Conservation (phyloP, 495 filamentous ascomycete species). For the Venustampulla echinocandica region DNA sequence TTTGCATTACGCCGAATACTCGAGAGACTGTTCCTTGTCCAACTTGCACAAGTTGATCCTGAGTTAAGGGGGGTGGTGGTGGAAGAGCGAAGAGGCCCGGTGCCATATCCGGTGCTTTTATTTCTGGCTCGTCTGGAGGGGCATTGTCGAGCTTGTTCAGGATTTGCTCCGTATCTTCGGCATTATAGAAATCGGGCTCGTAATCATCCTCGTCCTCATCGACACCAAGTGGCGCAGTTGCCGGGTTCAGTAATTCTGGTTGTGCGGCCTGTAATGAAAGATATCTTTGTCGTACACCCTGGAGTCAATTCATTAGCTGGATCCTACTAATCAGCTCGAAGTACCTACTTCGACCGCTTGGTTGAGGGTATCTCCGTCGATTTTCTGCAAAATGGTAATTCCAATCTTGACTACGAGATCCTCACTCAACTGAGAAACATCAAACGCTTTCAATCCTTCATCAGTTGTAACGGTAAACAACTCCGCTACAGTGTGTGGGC, state of each 20-base stretch:
- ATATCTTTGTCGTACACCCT: conserved; percentile 14
- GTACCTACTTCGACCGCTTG: conserved; percentile 50
- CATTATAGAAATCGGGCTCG: conserved; percentile 70
- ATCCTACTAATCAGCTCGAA: conserved; percentile 34
- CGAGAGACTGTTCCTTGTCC: conserved; percentile 61
- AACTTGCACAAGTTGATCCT: conserved; percentile 56
- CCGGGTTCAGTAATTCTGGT: conserved; percentile 36
- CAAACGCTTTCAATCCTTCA: conserved; percentile 62
- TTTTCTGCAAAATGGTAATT: conserved; percentile 54
- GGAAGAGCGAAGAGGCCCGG: conserved; percentile 68
- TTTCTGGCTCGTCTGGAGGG: conserved; percentile 38
- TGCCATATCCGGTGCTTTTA: conserved; percentile 30
- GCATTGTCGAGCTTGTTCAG: conserved; percentile 60
- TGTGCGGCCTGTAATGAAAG: conserved; percentile 29
- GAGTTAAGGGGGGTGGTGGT: conserved; percentile 61
- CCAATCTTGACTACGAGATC: conserved; percentile 70
- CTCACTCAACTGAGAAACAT: conserved; percentile 67
- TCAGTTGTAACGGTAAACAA: conserved; percentile 79
- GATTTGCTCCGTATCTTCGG: conserved; percentile 64
- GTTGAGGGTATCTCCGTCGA: conserved; percentile 55
- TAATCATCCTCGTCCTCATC: conserved; percentile 88
- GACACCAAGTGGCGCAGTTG: conserved; percentile 39
- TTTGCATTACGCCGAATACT: conserved; percentile 66
- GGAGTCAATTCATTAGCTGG: conserved; percentile 24
- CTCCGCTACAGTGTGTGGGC: conserved; percentile 66